These are phyloP conservation scores for Xylariaceae sp. DNA, from an alignment of 2,329 filamentous ascomycete genomes.

Conservation along the genomic window DNA sequence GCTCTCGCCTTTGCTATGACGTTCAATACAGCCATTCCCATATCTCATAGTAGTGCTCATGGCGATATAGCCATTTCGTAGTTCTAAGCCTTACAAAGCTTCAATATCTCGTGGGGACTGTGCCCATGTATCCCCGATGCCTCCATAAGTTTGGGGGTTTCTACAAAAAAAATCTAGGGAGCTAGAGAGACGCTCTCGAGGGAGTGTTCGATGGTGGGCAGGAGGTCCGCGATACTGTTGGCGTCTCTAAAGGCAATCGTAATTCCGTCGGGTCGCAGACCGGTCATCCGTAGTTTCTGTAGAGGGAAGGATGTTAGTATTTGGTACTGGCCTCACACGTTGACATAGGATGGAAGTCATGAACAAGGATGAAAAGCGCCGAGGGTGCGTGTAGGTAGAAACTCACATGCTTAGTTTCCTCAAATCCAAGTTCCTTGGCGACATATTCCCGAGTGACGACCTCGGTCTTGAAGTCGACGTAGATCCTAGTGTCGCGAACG, in stretches of 20 bases:
- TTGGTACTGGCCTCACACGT: too few species aligned
- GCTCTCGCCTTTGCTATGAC: slow-evolving; percentile 1
- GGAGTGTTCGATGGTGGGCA: slow-evolving; percentile 57
- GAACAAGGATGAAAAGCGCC: background rate
- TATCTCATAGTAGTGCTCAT: too few species aligned
- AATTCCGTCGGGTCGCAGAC: slow-evolving; percentile 54
- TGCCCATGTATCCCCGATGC: background rate
- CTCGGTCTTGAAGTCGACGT: slow-evolving; percentile 76
- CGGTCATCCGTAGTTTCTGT: slow-evolving; percentile 37
- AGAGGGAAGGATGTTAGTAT: background rate
- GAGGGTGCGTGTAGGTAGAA: background rate
- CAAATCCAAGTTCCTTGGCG: slow-evolving; percentile 77
- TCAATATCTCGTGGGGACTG: background rate
- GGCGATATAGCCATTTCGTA: too few species aligned
- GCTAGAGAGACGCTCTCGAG: slow-evolving; percentile 43
- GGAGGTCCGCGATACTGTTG: slow-evolving; percentile 56
- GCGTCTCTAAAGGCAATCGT: slow-evolving; percentile 65
- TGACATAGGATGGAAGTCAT: background rate
- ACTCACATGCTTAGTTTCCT: slow-evolving; percentile 65
- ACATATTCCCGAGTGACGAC: slow-evolving; percentile 86
- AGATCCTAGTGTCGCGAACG: slow-evolving; percentile 84
- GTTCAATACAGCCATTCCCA: slow-evolving; percentile 1
- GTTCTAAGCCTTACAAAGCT: too few species aligned
- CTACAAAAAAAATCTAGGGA: slow-evolving; percentile 4
- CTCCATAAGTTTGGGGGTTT: background rate